These are phyloP conservation scores for Akanthomyces muscarius DNA, from an alignment of 2,329 filamentous ascomycete genomes.

Conservation along the genomic window DNA sequence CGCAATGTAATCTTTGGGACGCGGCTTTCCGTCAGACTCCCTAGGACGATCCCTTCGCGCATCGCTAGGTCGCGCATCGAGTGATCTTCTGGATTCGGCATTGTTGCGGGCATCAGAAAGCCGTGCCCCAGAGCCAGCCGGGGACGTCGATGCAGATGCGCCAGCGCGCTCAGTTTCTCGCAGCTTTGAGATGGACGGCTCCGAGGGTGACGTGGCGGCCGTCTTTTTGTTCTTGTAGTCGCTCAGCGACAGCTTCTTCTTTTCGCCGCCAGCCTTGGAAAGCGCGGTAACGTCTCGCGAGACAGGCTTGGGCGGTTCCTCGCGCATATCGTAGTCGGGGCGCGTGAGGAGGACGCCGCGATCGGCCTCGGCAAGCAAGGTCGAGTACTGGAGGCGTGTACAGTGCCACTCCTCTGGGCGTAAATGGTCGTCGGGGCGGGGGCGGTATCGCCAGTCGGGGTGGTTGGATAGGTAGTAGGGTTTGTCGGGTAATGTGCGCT, in stretches of 20 bases:
- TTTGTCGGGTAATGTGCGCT: slow-evolving; percentile 48
- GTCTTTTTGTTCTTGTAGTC: slow-evolving; percentile 56
- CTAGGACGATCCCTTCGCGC: slow-evolving; percentile 23
- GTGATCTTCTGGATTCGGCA: slow-evolving; percentile 5
- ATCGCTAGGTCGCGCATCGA: slow-evolving; percentile 20
- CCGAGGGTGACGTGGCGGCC: slow-evolving; percentile 32
- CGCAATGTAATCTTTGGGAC: slow-evolving; percentile 26
- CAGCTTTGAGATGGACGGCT: slow-evolving; percentile 30
- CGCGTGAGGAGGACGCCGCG: slow-evolving; percentile 55
- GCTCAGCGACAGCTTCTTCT: slow-evolving; percentile 55
- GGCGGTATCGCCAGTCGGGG: slow-evolving; percentile 44
- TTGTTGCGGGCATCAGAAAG: slow-evolving; percentile 12
- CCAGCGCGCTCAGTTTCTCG: slow-evolving; percentile 31
- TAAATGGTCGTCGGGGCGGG: slow-evolving; percentile 37
- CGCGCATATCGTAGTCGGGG: slow-evolving; percentile 54
- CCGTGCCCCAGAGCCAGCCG: slow-evolving; percentile 12
- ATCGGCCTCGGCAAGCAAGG: slow-evolving; percentile 54
- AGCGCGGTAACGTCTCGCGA: slow-evolving; percentile 36
- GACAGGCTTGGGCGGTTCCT: slow-evolving; percentile 42
- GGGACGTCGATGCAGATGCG: slow-evolving; percentile 18
- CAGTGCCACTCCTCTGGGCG: slow-evolving; percentile 47
- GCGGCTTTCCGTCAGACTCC: slow-evolving; percentile 29
- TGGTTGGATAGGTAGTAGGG: slow-evolving; percentile 52
- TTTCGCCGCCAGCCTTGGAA: slow-evolving; percentile 40
- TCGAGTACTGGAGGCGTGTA: slow-evolving; percentile 52